These are phyloP conservation scores for Chimonanthus praecox DNA, from an alignment of 164 flowering plant genomes.

Conservation along the genomic window DNA sequence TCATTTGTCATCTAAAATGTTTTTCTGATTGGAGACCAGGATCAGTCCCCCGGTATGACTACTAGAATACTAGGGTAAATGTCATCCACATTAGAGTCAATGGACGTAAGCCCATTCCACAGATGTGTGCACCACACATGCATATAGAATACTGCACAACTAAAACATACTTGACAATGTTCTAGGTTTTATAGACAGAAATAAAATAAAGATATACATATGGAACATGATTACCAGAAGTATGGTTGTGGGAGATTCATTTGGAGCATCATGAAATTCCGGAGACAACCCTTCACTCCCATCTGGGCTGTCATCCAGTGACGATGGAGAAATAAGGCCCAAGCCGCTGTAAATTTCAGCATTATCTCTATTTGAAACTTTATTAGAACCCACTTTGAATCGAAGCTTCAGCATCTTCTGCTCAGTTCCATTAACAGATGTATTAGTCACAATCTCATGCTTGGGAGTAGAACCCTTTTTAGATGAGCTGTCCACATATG, in stretches of 20 bases:
- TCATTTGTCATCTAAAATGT: not conserved
- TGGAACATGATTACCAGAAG: conserved; percentile 42
- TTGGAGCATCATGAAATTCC: conserved; percentile 22
- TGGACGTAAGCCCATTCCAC: not conserved
- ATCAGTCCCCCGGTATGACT: not conserved
- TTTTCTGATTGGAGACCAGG: not conserved
- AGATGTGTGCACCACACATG: not conserved
- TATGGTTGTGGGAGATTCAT: conserved; percentile 54
- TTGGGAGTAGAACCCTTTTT: conserved; percentile 30
- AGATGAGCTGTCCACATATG: conserved; percentile 19
- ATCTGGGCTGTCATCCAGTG: conserved; percentile 45
- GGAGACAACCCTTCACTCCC: conserved; percentile 32
- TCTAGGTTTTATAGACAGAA: not conserved
- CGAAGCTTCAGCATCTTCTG: conserved; percentile 74
- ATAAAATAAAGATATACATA: not conserved
- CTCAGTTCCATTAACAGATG: conserved; percentile 26
- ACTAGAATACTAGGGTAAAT: not conserved
- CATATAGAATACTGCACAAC: not conserved
- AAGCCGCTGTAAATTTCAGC: conserved; percentile 83
- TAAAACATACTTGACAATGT: not conserved
- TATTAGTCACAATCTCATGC: conserved; percentile 22
- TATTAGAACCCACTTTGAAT: conserved; percentile 62
- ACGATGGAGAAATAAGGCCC: conserved; percentile 73
- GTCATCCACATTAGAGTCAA: not conserved
- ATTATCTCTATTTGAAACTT: conserved; percentile 44